Base-by-base conservation (phyloP, 805 yeast genomes). In the Sugiyamaella boreocaroliniensis region DNA sequence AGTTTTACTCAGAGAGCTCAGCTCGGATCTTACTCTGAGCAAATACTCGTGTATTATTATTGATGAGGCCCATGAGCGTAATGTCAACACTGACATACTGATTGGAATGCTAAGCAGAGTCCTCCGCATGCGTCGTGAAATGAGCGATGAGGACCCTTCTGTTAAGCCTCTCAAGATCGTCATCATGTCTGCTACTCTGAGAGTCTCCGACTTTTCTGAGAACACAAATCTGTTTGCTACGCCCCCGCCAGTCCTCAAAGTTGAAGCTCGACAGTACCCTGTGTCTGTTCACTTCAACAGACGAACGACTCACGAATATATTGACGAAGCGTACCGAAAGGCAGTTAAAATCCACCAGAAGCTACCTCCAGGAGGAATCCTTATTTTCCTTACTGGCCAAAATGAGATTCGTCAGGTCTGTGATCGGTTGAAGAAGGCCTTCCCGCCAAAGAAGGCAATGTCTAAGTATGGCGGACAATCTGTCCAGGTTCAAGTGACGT, bases 1-100 rank as follows among this genome's bases (percentile, higher is more conserved):
- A 76, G 97, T 93, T 20, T 70, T 93, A 50, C 71, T 95, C 40
- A 77, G 98, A 59, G 99, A 93, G 68, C 83, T 93, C 87, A 85
- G 92, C 85, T 74, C 79, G 0, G 99, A 93, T 64, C 85, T 93
- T 55, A 71, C 85, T 57, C 72, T 95, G 48, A 76, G 80, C 37
- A 87, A 86, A 63, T 93, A 93, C 66, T 89, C 97, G 0, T 83
- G 86, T 0, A 77, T 93, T 45, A 78, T 95, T 26, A 87, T 93
- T 54, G 99, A 93, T 72, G 99, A 93, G 70, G 99, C 99, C 0
- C 99, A 93, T 68, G 99, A 93, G 68, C 80, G 99, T 67, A 92
- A 89, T 65, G 82, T 92, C 55, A 93, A 93, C 65, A 93, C 99
- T 0, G 99, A 93, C 70, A 92, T 93, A 47, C 74, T 93, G 52